These are phyloP conservation scores for Arabis hirsuta DNA, from an alignment of 345 rosid species.

Conservation along the genomic window DNA sequence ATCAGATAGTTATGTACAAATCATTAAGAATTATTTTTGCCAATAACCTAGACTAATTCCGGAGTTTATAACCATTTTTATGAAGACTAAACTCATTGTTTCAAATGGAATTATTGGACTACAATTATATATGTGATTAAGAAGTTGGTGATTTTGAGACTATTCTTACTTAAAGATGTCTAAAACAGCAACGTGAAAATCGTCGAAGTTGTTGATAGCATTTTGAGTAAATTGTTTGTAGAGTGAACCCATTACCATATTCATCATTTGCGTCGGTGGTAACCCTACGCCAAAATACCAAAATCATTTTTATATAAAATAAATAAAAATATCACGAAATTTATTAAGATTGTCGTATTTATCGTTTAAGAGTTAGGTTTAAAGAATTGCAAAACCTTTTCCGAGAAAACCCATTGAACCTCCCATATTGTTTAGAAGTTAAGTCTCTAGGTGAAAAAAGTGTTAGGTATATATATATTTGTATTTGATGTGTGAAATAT, in stretches of 20 bases:
- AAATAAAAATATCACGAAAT: not conserved
- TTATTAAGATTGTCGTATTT: not conserved
- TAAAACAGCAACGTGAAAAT: slow-evolving; percentile 74
- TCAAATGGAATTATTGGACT: not conserved
- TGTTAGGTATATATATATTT: not conserved
- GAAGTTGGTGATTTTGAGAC: not conserved
- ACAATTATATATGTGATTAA: not conserved
- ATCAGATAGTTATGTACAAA: slow-evolving; percentile 7
- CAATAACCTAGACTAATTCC: not conserved
- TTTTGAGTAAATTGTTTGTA: slow-evolving; percentile 59
- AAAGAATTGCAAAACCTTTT: slow-evolving; percentile 51
- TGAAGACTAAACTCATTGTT: not conserved
- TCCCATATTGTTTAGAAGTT: slow-evolving; percentile 54
- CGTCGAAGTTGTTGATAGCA: slow-evolving; percentile 58
- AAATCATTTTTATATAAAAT: not conserved
- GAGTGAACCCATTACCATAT: slow-evolving; percentile 64
- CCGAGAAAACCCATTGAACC: slow-evolving; percentile 62
- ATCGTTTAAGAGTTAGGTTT: not conserved
- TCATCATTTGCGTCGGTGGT: slow-evolving; percentile 64
- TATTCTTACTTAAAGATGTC: slow-evolving; percentile 70
- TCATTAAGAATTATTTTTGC: not conserved
- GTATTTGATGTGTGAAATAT: slow-evolving; percentile 15
- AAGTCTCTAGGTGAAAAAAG: not conserved
- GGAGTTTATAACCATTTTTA: not conserved
- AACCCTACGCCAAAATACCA: slow-evolving; percentile 42